These are phyloP conservation scores for Rugonectria rugulosa DNA, from an alignment of 2,329 filamentous ascomycete genomes.

Conservation along the genomic window DNA sequence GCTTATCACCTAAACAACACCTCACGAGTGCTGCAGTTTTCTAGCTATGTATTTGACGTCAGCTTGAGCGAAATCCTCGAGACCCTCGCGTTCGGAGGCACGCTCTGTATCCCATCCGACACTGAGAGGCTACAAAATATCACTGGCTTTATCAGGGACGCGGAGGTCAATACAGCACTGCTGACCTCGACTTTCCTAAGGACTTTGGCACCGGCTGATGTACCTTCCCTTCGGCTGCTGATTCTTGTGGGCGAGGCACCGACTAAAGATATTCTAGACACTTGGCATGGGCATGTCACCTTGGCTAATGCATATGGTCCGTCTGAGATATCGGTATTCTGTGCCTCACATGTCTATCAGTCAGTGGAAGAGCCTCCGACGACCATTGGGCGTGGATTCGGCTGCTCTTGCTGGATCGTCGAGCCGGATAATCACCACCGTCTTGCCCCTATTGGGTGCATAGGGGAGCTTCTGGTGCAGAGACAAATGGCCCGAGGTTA, in stretches of 20 bases:
- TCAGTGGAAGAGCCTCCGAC: background rate
- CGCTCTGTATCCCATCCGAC: conserved; percentile 49
- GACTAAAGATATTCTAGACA: no score
- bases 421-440: background rate
- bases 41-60: conserved; percentile 49
- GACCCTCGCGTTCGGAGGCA: conserved; percentile 48
- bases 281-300: no score
- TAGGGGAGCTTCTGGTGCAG: background rate
- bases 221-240: background rate
- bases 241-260: background rate
- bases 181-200: conserved; percentile 1
- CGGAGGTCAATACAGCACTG: background rate
- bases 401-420: no score
- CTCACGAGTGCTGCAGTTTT: conserved; percentile 32
- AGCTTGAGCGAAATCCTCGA: conserved; percentile 49
- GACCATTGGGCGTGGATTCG: background rate
- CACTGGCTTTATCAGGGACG: background rate
- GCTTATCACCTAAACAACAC: background rate
- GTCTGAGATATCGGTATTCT: background rate
- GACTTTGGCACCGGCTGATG: background rate
- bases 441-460: background rate
- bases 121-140: conserved; percentile 35
- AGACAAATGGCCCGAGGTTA: background rate
- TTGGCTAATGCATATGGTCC: background rate
- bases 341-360: no score